Evolutionary conservation across 208 protist genomes (phyloP).

Genomic region (Wallacemonas sp.): DNA sequence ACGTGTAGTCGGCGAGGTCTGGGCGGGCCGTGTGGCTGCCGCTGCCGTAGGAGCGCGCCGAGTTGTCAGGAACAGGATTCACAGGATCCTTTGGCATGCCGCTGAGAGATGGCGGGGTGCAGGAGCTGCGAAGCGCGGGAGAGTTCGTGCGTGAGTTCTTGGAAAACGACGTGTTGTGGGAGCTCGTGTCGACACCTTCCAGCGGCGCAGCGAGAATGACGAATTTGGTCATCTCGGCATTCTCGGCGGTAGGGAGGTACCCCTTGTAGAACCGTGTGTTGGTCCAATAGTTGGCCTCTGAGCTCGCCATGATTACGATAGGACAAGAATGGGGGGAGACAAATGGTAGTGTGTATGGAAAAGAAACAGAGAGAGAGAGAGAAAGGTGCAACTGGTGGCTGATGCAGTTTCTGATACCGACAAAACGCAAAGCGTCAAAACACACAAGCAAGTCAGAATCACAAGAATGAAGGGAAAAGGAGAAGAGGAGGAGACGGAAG

Average conservation of each 20-base stretch:
- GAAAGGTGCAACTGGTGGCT: neutral
- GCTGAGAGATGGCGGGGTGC: neutral
- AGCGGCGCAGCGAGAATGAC: conserved; percentile 40
- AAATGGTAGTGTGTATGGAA: too few species aligned
- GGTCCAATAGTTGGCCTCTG: conserved; percentile 43
- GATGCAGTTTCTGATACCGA: too few species aligned
- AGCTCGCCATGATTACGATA: conserved; percentile 52
- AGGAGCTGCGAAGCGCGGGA: neutral
- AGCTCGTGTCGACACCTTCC: neutral
- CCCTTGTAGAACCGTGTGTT: conserved; percentile 70
- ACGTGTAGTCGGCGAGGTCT: conserved; percentile 17
- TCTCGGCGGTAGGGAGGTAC: conserved; percentile 61
- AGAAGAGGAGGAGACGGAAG: too few species aligned
- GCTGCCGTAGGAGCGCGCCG: neutral
- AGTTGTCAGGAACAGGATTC: neutral
- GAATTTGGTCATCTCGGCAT: conserved; percentile 40
- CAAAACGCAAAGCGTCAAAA: too few species aligned
- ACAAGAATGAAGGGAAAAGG: too few species aligned
- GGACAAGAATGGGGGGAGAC: too few species aligned
- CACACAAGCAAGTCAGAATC: too few species aligned
- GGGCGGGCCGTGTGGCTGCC: conserved; percentile 10
- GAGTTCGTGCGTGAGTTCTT: conserved; percentile 2
- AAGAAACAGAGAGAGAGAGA: conserved; percentile 1
- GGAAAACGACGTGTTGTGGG: neutral
- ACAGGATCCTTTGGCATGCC: neutral